phyloP scores from a whole-genome alignment of 768 basidiomycete species.

The Cytidiella melzeri region DNA sequence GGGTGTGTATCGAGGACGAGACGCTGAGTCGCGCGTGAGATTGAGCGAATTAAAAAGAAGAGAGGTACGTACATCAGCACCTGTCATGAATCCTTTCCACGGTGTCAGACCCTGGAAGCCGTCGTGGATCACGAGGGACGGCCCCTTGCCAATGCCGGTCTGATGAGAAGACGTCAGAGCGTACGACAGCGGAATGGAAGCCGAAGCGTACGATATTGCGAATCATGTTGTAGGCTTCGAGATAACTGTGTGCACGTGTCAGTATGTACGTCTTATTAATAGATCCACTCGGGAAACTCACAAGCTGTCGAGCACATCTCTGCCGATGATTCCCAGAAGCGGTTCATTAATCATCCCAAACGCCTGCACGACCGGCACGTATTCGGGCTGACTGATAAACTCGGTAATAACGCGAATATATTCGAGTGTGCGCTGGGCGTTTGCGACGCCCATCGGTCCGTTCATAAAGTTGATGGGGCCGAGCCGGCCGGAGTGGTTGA shows the following conservation, averaged over 20 bases:
- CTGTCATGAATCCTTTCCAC: conserved; percentile 37
- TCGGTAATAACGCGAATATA: conserved; percentile 73
- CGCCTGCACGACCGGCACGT: conserved; percentile 53
- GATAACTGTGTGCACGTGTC: conserved; percentile 36
- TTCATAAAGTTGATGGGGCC: conserved; percentile 61
- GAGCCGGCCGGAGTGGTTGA: conserved; percentile 52
- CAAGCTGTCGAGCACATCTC: conserved; percentile 53
- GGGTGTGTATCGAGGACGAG: conserved; percentile 47
- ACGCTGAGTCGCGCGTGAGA: conserved; percentile 19
- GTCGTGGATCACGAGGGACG: conserved; percentile 52
- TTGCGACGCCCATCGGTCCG: conserved; percentile 84
- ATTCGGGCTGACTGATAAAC: conserved; percentile 78
- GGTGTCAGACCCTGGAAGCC: conserved; percentile 45
- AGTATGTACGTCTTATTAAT: neutral
- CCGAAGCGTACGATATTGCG: conserved; percentile 63
- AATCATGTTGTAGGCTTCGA: conserved; percentile 57
- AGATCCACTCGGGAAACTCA: conserved; percentile 27
- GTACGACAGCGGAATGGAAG: neutral
- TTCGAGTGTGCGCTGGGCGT: conserved; percentile 76
- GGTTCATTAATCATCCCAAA: conserved; percentile 70
- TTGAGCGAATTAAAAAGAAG: neutral
- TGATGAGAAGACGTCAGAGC: neutral
- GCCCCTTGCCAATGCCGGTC: conserved; percentile 56
- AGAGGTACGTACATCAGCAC: conserved; percentile 27
- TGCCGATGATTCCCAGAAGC: conserved; percentile 47